Evolutionary conservation across 345 rosid genomes (phyloP).

Genomic region (Erucastrum elatum): DNA sequence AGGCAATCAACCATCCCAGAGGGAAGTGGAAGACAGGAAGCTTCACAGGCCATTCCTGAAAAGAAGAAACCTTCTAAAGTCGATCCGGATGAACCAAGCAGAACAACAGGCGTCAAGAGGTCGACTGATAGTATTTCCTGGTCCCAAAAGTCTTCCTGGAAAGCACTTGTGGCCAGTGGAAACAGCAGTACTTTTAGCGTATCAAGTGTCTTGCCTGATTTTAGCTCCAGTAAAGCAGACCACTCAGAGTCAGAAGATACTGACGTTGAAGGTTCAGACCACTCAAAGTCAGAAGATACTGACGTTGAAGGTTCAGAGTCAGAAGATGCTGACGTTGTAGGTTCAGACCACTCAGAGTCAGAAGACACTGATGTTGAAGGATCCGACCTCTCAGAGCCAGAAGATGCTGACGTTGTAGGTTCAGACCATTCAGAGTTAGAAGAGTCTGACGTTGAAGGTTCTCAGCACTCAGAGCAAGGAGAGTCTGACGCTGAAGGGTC

Average conservation of each 20-base stretch:
- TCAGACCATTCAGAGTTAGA: slow-evolving; percentile 34
- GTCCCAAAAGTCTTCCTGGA: slow-evolving; percentile 85
- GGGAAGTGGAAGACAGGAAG: slow-evolving; percentile 39
- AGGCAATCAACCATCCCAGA: slow-evolving; percentile 31
- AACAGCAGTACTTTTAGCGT: slow-evolving; percentile 45
- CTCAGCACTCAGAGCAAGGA: no score
- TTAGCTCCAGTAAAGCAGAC: slow-evolving; percentile 36
- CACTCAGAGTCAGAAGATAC: slow-evolving; percentile 24
- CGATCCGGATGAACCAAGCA: slow-evolving; percentile 19
- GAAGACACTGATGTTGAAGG: neutral
- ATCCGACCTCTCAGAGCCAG: neutral
- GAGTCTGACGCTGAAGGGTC: no score
- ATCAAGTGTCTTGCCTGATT: slow-evolving; percentile 43
- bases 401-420: neutral
- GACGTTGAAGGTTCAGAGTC: neutral
- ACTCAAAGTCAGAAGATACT: neutral
- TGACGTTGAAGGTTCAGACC: neutral
- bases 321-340: neutral
- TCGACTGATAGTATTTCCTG: slow-evolving; percentile 41
- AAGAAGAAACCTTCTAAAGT: slow-evolving; percentile 33
- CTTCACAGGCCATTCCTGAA: slow-evolving; percentile 28
- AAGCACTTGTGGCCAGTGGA: slow-evolving; percentile 56
- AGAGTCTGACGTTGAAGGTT: no score
- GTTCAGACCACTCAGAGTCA: neutral
- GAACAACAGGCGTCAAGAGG: slow-evolving; percentile 33